phyloP scores from a whole-genome alignment of 75 land plant genomes.

The Pinus albicaulis region DNA sequence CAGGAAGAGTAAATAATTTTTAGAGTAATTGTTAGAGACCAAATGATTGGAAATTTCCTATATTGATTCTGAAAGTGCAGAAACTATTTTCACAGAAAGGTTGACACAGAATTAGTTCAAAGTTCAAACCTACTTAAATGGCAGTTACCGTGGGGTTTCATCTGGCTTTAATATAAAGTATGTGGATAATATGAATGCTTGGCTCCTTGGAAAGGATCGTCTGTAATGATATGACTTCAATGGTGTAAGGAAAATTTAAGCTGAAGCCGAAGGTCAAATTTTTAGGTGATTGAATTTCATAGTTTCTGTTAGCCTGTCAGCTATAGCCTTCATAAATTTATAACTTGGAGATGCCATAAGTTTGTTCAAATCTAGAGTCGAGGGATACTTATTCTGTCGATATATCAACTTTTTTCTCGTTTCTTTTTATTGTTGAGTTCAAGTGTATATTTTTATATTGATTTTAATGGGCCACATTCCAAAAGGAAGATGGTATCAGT shows the following conservation, averaged over 20 bases:
- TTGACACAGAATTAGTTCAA: background rate
- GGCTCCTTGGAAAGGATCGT: background rate
- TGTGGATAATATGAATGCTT: background rate
- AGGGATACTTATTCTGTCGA: background rate
- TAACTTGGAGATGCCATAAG: background rate
- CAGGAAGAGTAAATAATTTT: background rate
- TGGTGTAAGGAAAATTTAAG: background rate
- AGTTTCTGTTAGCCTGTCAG: background rate
- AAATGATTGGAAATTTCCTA: background rate
- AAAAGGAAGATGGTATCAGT: too few species aligned
- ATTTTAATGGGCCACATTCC: too few species aligned
- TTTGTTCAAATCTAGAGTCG: background rate
- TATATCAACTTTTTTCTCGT: background rate
- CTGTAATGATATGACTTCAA: background rate
- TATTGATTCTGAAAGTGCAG: background rate
- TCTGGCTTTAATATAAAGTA: background rate
- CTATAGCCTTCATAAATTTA: too few species aligned
- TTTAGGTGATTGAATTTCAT: background rate
- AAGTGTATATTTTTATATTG: too few species aligned
- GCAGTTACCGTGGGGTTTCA: background rate
- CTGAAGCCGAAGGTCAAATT: background rate
- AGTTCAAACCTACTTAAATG: background rate
- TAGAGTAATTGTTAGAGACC: background rate
- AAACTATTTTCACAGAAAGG: background rate
- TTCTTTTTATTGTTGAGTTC: background rate